Percentiles rank a stretch among this genome's conserved stretches.
Evolutionary conservation across 148 eudicot species (phyloP).

Genomic region (Fagopyrum tataricum): DNA sequence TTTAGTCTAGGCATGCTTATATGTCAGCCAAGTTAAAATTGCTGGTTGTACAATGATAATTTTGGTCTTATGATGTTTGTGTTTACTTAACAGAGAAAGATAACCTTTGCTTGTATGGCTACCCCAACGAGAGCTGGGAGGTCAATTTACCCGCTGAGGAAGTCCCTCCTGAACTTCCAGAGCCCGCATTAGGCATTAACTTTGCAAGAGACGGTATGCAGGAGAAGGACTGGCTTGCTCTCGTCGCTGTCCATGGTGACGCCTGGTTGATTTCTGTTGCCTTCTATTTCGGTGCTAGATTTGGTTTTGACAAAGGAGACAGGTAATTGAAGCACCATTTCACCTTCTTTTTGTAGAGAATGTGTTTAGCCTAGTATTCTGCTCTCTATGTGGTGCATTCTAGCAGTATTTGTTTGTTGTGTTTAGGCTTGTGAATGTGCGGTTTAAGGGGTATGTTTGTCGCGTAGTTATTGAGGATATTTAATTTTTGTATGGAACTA

Average conservation of each 20-base stretch:
- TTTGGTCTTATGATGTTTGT: neutral
- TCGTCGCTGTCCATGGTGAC: conserved; percentile 89
- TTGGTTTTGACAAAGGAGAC: conserved; percentile 83
- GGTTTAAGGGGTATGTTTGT: too few relatives aligned
- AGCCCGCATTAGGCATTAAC: conserved; percentile 90
- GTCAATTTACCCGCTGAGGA: conserved; percentile 89
- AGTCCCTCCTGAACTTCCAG: conserved; percentile 93
- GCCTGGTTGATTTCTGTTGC: conserved; percentile 90
- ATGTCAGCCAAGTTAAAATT: too few relatives aligned
- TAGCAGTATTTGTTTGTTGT: too few relatives aligned
- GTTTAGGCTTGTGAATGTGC: too few relatives aligned
- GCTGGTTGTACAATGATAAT: neutral
- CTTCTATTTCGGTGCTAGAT: conserved; percentile 87
- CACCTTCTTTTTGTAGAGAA: neutral
- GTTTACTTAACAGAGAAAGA: conserved; percentile 61
- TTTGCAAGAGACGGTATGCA: conserved; percentile 93
- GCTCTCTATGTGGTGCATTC: neutral
- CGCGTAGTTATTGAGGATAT: too few relatives aligned
- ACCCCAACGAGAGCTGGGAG: conserved; percentile 88
- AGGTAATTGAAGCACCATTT: conserved; percentile 33
- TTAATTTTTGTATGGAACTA: too few relatives aligned
- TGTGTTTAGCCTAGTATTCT: neutral
- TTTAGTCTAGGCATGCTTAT: too few relatives aligned
- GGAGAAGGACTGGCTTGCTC: conserved; percentile 80
- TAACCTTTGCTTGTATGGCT: conserved; percentile 83